Percentiles rank a stretch among this genome's conserved stretches.
Conservation (phyloP, 108 stramenopile genomes). For the Cyclostephanos invisitatus region DNA sequence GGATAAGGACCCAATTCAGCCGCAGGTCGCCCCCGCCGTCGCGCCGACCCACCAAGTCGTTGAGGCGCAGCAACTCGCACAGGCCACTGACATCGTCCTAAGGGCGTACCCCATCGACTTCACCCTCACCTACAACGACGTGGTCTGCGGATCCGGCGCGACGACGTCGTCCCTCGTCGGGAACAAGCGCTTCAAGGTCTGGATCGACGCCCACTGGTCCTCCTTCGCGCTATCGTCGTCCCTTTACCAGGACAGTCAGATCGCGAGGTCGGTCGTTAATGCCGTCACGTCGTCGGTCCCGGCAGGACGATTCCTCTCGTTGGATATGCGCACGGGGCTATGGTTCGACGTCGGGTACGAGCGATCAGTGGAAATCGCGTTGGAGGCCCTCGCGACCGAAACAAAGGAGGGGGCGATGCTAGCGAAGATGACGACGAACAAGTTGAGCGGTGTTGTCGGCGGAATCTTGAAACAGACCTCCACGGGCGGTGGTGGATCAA, state of each 20-base stretch:
- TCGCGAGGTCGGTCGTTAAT: constrained; percentile 34
- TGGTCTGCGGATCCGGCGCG: constrained; percentile 40
- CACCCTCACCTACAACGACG: constrained; percentile 34
- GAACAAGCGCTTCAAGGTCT: constrained; percentile 43
- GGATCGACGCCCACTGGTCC: constrained; percentile 32
- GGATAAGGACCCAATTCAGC: background rate
- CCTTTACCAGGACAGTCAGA: constrained; percentile 12
- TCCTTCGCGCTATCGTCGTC: constrained; percentile 24
- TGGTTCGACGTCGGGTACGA: constrained; percentile 38
- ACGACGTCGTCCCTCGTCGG: constrained; percentile 38
- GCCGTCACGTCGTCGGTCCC: constrained; percentile 26
- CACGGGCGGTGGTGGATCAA: too few species aligned
- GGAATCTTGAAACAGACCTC: background rate
- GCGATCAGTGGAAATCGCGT: constrained; percentile 24
- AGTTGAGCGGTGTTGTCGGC: background rate
- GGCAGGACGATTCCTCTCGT: constrained; percentile 29
- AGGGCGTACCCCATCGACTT: constrained; percentile 20
- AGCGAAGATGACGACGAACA: too few species aligned
- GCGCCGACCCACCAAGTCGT: background rate
- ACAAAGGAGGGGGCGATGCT: too few species aligned
- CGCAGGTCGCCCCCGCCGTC: background rate
- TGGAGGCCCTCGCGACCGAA: constrained; percentile 22
- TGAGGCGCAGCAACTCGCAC: background rate
- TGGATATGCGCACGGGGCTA: constrained; percentile 26
- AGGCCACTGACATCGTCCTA: constrained; percentile 9